phyloP scores from a whole-genome alignment of 2,329 filamentous ascomycete genomes.

The Helminthosporium solani region DNA sequence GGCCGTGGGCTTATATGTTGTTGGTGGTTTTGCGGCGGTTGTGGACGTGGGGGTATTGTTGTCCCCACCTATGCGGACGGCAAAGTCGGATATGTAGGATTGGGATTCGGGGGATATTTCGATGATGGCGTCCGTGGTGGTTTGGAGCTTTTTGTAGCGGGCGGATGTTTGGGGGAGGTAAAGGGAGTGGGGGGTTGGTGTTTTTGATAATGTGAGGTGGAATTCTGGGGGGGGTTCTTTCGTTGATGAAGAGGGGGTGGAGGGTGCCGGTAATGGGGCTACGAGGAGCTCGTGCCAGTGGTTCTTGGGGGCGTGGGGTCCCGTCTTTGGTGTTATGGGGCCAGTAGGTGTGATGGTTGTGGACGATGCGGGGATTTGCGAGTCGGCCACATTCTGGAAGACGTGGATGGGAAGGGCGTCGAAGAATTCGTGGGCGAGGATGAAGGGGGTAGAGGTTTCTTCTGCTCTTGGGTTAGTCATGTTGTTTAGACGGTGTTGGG shows the following conservation, averaged over 20 bases:
- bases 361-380: slow-evolving; percentile 39
- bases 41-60: slow-evolving; percentile 24
- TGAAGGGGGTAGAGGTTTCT: slow-evolving; percentile 76
- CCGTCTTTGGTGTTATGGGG: slow-evolving; percentile 45
- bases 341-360: slow-evolving; percentile 52
- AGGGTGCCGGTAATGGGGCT: slow-evolving; percentile 41
- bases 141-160: slow-evolving; percentile 75
- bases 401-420: slow-evolving; percentile 95
- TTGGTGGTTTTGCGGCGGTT: slow-evolving; percentile 50
- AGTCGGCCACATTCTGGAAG: slow-evolving; percentile 72
- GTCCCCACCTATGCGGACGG: slow-evolving; percentile 74
- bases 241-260: slow-evolving; percentile 39
- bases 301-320: slow-evolving; percentile 37
- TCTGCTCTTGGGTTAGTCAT: slow-evolving; percentile 47
- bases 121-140: slow-evolving; percentile 68
- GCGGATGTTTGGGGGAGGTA: slow-evolving; percentile 80
- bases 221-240: slow-evolving; percentile 68
- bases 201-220: slow-evolving; percentile 74
- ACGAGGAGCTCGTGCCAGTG: slow-evolving; percentile 48
- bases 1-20: slow-evolving; percentile 15
- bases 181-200: slow-evolving; percentile 76
- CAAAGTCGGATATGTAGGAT: slow-evolving; percentile 78
- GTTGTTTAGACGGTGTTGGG: not conserved
- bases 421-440: slow-evolving; percentile 97
- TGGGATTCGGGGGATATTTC: slow-evolving; percentile 89